Evolutionary conservation across 306 rosid species (phyloP).

Genomic region (Sicyos baderoa): DNA sequence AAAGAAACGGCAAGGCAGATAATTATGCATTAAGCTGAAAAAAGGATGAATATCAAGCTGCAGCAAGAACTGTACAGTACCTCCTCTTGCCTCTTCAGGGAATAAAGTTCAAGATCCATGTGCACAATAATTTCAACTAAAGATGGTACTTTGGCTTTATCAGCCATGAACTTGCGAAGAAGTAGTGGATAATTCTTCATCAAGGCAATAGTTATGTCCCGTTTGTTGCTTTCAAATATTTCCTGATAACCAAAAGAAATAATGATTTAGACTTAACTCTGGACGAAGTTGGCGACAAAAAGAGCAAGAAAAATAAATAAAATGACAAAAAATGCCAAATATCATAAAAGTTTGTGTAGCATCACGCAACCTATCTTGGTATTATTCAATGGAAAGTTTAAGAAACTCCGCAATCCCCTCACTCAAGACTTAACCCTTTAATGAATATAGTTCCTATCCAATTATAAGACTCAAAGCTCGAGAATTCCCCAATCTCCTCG

Average conservation of each 20-base stretch:
- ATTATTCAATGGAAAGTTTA: too few relatives aligned
- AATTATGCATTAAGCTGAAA: conserved; percentile 20
- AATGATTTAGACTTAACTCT: conserved; percentile 1
- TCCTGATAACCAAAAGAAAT: conserved; percentile 46
- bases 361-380: neutral
- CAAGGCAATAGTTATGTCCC: conserved; percentile 73
- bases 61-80: conserved; percentile 29
- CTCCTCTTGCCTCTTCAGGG: conserved; percentile 87
- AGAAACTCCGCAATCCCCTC: too few relatives aligned
- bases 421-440: too few relatives aligned
- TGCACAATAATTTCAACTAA: conserved; percentile 66
- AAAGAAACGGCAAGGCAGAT: conserved; percentile 26
- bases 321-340: neutral
- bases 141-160: conserved; percentile 67
- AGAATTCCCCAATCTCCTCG: too few relatives aligned
- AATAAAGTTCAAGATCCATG: conserved; percentile 80
- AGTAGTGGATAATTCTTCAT: conserved; percentile 76
- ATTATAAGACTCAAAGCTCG: too few relatives aligned
- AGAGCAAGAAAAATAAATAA: neutral
- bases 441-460: too few relatives aligned
- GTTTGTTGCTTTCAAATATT: conserved; percentile 64
- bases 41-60: conserved; percentile 22
- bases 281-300: conserved; percentile 17
- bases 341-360: neutral
- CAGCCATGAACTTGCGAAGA: conserved; percentile 82